Percentiles rank a stretch among this genome's conserved stretches.
Evolutionary conservation across 2,329 filamentous ascomycete genomes (phyloP).

Genomic region (Trichoderma aggressivum): DNA sequence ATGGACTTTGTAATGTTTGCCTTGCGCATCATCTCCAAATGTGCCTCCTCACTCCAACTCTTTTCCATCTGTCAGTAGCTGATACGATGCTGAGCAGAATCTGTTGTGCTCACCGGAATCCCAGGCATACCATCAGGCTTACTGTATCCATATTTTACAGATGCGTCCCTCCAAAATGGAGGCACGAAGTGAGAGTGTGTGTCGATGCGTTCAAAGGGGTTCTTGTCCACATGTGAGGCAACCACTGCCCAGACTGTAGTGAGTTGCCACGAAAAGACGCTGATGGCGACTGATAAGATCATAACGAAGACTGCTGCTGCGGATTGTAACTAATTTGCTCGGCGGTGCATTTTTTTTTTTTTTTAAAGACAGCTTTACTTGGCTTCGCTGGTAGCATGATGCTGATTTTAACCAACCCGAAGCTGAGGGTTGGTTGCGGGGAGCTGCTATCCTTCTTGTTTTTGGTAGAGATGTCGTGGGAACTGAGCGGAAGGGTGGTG

Average conservation of each 20-base stretch:
- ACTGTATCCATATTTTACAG: constrained; percentile 38
- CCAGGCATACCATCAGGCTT: constrained; percentile 49
- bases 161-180: constrained; percentile 39
- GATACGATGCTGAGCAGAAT: neutral
- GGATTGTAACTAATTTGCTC: neutral
- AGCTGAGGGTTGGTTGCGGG: neutral
- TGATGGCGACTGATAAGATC: neutral
- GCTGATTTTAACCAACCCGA: neutral
- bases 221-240: neutral
- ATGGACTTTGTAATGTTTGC: constrained; percentile 50
- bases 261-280: neutral
- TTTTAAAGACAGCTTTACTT: neutral
- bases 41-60: constrained; percentile 43
- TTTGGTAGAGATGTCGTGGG: neutral
- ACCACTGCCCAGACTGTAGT: neutral
- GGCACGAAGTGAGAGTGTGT: constrained; percentile 47
- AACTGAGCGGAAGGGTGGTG: neutral
- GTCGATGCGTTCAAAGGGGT: constrained; percentile 32
- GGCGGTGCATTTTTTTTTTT: neutral
- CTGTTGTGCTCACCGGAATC: constrained; percentile 32
- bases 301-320: neutral
- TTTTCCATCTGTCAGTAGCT: constrained; percentile 2
- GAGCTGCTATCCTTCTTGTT: neutral
- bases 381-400: neutral
- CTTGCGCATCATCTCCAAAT: constrained; percentile 49